Base-by-base conservation (phyloP, 2,329 filamentous ascomycete genomes). In the Rutstroemia sydowiana region DNA sequence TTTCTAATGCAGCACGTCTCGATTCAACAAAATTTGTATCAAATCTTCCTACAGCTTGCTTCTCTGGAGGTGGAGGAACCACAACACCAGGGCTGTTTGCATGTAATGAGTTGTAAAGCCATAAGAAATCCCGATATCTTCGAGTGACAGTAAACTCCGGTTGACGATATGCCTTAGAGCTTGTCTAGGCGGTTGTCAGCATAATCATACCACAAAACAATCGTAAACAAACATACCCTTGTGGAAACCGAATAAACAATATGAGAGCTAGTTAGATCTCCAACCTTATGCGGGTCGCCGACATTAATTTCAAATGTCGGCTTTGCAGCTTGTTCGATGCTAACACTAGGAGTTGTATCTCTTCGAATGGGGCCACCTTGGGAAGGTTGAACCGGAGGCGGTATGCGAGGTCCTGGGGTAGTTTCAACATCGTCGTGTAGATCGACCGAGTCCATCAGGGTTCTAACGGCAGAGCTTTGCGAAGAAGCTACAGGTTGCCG, bases 161-260 rank as follows among this genome's bases (percentile, higher is more conserved):
- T 64, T 92, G 87, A 66, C 87, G 88, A 70, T 97, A 98, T 47
- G 90, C 93, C 73, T 96, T 96, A 34, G 92, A 97, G 1, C 89
- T 88, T 11, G 93, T 98, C 87, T 95, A 59, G 8, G 48, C 45
- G 3, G 10, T 5, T 30, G 49, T 61, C 48, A 66, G 63, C 43
- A 20, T 13, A 8, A 20, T 13, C 13, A 26, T 16, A 45, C 3
- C 11, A 16, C 9, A 31, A 45, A 7, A 13, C 10, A 36, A 36
- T 9, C 23, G 14, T 36, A 2, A 26, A 23, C 1, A 4, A 9
- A 53, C 68, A 55, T 76, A 93, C 88, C 82, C 87, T 93, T 53
- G 93, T 98, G 64, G 87, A 81, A 58, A 98, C 93, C 63, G 89
- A 89, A 71, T 98, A 98, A 44, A 97, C 93, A 58, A 95, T 98